Base-by-base conservation (phyloP, 352 stramenopile genomes). In the Thalassiosira livingstoniorum region DNA sequence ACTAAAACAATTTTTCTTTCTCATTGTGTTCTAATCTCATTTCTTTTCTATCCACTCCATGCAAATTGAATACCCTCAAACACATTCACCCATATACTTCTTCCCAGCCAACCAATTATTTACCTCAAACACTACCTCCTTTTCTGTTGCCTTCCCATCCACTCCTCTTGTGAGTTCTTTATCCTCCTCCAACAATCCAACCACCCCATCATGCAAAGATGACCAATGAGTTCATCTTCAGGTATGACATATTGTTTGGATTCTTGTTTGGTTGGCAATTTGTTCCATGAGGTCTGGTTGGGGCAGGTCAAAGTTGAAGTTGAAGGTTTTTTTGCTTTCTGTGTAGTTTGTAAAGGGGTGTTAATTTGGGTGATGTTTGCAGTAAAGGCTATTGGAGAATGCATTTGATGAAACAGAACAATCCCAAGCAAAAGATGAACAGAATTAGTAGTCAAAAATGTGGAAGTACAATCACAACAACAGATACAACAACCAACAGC, bases 161-260 rank as follows among this genome's bases (percentile, higher is more conserved):
- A 21, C 69, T 32, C 71, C 80, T 29, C 77, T 77, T 27, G 53
- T 83, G 15, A 81, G 62, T 37, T 80, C 66, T 67, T 91, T 75
- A 47, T 89, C 75, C 23, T 90, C 69, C 15, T 79, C 75, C 27
- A 92, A 77, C 7, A 90, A 10, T 94, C 81, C 21, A 95, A 80
- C 91, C 91, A 95, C 64, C 89, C 87, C 54, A 93, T 77, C 57
- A 91, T 90, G 69, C 94, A 86, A 62, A 80, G 86, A 75, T 89
- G 83, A 15, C 87, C 89, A 51, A 85, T 79, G 0, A 82, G 78
- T 61, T 89, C 75, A 71, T 89, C 83, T 68, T 91, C 81, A 0
- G 87, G 87, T 47, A 89, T 81, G 4, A 77, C 71, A 66, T 93
- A 93, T 29, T 29, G 21, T 42, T 80, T 71, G 29, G 86, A 31